These are phyloP conservation scores for Potentilla sterilis DNA, from an alignment of 306 rosid genomes.

Conservation along the genomic window DNA sequence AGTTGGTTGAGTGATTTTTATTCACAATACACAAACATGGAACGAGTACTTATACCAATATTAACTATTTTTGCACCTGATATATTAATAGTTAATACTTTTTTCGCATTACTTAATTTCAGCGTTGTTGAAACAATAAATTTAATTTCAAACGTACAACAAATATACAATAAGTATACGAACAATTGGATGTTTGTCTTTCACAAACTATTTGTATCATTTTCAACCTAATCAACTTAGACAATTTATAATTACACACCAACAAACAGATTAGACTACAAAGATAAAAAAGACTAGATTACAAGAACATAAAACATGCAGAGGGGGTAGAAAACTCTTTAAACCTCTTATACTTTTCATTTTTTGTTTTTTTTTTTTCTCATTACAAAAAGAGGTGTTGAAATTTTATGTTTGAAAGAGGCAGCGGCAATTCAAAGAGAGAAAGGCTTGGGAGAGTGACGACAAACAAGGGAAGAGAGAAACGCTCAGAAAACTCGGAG, in stretches of 20 bases:
- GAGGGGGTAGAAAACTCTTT: no score
- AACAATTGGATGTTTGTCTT: background rate
- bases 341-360: no score
- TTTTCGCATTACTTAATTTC: no score
- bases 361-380: background rate
- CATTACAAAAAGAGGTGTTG: background rate
- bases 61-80: no score
- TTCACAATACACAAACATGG: background rate
- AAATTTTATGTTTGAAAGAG: constrained; percentile 35
- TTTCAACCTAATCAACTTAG: background rate
- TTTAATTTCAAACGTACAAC: no score
- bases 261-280: background rate
- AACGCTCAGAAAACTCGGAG: constrained; percentile 23
- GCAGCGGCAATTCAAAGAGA: constrained; percentile 52
- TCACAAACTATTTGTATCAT: no score
- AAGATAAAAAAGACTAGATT: background rate
- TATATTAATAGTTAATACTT: no score
- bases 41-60: no score
- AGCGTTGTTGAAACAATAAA: no score
- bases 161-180: background rate
- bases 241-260: background rate
- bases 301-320: background rate
- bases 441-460: no score
- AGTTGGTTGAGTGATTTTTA: background rate
- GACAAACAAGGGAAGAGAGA: constrained; percentile 17